phyloP scores from a whole-genome alignment of 73 alveolate genomes.

The Paramecium caudatum region DNA sequence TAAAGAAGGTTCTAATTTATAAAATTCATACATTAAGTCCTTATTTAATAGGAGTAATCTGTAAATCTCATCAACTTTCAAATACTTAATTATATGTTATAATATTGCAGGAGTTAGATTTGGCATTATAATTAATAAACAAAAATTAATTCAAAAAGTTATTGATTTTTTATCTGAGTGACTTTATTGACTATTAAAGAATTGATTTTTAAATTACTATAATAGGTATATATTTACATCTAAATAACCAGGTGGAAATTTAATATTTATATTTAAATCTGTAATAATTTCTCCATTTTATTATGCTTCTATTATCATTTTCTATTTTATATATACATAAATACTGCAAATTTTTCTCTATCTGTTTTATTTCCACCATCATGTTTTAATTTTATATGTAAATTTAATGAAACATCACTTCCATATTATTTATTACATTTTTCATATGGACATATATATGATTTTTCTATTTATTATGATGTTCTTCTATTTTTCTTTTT shows the following conservation, averaged over 20 bases:
- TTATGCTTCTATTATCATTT: slow-evolving; percentile 65
- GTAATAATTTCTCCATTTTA: slow-evolving; percentile 70
- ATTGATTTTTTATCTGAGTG: background rate
- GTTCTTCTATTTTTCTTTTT: slow-evolving; percentile 88
- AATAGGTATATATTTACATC: slow-evolving; percentile 26
- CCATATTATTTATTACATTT: slow-evolving; percentile 86
- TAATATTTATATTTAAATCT: slow-evolving; percentile 61
- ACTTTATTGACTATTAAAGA: background rate
- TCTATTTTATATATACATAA: slow-evolving; percentile 30
- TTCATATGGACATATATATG: slow-evolving; percentile 83
- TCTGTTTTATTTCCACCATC: slow-evolving; percentile 91
- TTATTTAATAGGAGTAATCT: too few species aligned
- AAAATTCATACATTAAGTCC: too few species aligned
- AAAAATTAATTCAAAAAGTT: too few species aligned
- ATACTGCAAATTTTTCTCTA: slow-evolving; percentile 87
- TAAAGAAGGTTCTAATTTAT: too few species aligned
- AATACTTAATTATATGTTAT: too few species aligned
- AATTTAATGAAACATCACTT: slow-evolving; percentile 85
- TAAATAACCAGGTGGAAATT: slow-evolving; percentile 78
- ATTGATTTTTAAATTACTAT: slow-evolving; percentile 45
- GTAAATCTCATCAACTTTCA: too few species aligned
- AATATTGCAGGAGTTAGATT: too few species aligned
- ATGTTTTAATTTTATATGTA: slow-evolving; percentile 86
- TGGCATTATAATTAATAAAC: too few species aligned
- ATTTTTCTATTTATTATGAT: slow-evolving; percentile 81